Conservation (phyloP, 768 basidiomycete species). For the Boletus rubropictus region DNA sequence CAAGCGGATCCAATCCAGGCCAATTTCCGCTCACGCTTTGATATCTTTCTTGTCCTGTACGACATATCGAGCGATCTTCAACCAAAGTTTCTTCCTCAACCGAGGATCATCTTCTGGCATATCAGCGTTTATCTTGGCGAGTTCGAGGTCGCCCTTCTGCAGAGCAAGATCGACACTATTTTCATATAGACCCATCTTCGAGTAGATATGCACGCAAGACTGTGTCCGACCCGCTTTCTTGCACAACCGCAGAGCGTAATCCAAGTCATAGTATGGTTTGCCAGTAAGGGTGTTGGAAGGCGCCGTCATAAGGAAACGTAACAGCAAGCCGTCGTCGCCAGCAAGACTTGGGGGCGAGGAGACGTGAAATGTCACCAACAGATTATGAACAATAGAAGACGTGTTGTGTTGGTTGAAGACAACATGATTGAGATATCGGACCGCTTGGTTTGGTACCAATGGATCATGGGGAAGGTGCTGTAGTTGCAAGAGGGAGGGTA, state of each 20-base stretch:
- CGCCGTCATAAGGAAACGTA: constrained; percentile 77
- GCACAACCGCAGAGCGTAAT: constrained; percentile 92
- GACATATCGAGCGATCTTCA: constrained; percentile 98
- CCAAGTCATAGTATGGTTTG: constrained; percentile 92
- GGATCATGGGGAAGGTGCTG: constrained; percentile 72
- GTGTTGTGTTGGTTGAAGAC: constrained; percentile 77
- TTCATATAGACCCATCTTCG: constrained; percentile 96
- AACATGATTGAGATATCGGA: constrained; percentile 82
- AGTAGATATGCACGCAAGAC: constrained; percentile 94
- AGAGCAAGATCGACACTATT: constrained; percentile 93
- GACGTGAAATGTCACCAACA: constrained; percentile 83
- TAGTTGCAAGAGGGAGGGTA: constrained; percentile 81
- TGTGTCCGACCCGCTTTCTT: constrained; percentile 75
- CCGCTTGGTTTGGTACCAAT: constrained; percentile 74
- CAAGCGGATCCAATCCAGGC: not conserved
- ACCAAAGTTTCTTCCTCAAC: constrained; percentile 89
- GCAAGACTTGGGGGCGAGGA: constrained; percentile 41
- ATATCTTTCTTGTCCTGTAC: constrained; percentile 98
- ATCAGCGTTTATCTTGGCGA: constrained; percentile 94
- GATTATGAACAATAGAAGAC: constrained; percentile 87
- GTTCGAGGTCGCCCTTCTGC: constrained; percentile 88
- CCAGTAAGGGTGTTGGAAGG: constrained; percentile 78
- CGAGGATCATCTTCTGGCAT: constrained; percentile 87
- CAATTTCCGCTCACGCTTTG: constrained; percentile 68
- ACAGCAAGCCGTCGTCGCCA: constrained; percentile 69